Evolutionary conservation across 2,329 filamentous ascomycete species (phyloP).

Genomic region (Xylariaceae sp.): DNA sequence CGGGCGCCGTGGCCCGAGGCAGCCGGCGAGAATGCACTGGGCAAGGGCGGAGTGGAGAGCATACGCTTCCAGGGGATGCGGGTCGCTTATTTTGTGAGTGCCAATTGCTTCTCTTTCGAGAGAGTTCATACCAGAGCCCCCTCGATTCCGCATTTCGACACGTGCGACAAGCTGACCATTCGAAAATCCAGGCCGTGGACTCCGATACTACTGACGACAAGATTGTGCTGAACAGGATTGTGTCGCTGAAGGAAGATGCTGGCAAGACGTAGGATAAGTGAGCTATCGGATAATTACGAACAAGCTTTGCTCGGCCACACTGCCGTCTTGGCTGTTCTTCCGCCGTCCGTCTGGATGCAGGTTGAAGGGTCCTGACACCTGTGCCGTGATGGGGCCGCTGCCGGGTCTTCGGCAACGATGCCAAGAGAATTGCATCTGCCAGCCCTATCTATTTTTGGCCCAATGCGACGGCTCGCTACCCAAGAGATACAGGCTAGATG

Average conservation of each 20-base stretch:
- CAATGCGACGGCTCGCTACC: too few species aligned
- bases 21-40: constrained; percentile 59
- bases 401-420: too few species aligned
- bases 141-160: too few species aligned
- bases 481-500: too few species aligned
- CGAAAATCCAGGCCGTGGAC: constrained; percentile 61
- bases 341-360: too few species aligned
- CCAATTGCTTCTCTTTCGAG: background rate
- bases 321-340: too few species aligned
- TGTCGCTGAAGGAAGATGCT: constrained; percentile 83
- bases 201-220: constrained; percentile 71
- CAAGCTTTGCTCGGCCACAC: too few species aligned
- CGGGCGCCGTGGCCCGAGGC: constrained; percentile 77
- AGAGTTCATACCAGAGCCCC: background rate
- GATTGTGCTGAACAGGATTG: constrained; percentile 83
- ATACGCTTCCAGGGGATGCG: constrained; percentile 89
- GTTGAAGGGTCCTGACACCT: too few species aligned
- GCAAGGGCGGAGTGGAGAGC: constrained; percentile 58
- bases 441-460: too few species aligned
- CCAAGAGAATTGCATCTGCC: too few species aligned
- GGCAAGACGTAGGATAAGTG: constrained; percentile 47
- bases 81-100: constrained; percentile 70
- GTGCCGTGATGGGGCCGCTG: too few species aligned
- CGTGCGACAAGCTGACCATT: too few species aligned
- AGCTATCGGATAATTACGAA: background rate